These are phyloP conservation scores for Colletotrichum sp. DNA, from an alignment of 2,329 filamentous ascomycete genomes.

Conservation along the genomic window DNA sequence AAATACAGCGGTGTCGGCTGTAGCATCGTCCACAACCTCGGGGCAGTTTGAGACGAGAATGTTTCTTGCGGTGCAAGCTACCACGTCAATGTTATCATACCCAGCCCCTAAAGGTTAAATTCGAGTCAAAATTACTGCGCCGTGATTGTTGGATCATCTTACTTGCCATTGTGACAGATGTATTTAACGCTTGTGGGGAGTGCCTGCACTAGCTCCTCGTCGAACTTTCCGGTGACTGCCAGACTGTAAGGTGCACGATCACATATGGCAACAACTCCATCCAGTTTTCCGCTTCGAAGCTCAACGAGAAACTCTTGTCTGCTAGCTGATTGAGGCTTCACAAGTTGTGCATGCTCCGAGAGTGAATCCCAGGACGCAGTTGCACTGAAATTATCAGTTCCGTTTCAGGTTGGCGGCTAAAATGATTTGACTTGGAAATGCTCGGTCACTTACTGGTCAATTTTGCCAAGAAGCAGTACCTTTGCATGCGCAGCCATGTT, in stretches of 20 bases:
- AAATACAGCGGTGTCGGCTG: conserved; percentile 74
- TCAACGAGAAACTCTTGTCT: not conserved
- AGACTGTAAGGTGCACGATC: not conserved
- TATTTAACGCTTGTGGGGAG: conserved; percentile 39
- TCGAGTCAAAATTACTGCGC: not conserved
- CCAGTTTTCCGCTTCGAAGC: not conserved
- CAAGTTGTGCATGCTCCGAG: not conserved
- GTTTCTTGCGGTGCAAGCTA: conserved; percentile 62
- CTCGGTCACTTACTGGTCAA: not conserved
- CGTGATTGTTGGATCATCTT: not conserved
- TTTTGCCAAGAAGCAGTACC: not conserved
- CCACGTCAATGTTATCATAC: conserved; percentile 73
- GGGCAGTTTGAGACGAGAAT: conserved; percentile 73
- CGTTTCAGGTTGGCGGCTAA: not conserved
- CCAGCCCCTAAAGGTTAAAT: conserved; percentile 37
- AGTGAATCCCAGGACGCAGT: not conserved
- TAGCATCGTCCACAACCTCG: conserved; percentile 70
- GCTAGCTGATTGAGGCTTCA: not conserved
- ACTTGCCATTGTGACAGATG: not conserved
- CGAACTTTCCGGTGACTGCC: conserved; percentile 62
- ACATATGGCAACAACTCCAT: not conserved
- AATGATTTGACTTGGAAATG: not conserved
- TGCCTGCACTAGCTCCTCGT: conserved; percentile 60
- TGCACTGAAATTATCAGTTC: not conserved
- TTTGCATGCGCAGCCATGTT: not conserved